These are phyloP conservation scores for Eutypa lata DNA, from an alignment of 2,329 filamentous ascomycete species.

Conservation along the genomic window DNA sequence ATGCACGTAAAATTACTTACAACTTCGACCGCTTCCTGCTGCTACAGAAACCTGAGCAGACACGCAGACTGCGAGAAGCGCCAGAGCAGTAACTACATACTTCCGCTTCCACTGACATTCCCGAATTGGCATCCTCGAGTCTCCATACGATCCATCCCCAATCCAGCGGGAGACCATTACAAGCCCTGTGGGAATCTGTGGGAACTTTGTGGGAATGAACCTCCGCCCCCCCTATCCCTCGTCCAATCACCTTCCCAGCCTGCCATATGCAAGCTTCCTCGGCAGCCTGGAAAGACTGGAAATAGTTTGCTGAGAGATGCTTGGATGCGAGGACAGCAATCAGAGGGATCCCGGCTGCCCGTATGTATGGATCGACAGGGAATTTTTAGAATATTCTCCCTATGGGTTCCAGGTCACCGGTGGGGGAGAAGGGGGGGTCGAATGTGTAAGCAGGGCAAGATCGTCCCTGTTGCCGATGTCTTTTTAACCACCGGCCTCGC, in stretches of 20 bases:
- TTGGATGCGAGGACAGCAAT: too few species aligned
- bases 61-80: too few species aligned
- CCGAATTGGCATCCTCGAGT: background rate
- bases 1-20: background rate
- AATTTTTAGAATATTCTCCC: too few species aligned
- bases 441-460: background rate
- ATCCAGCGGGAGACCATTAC: background rate
- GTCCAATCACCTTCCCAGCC: background rate
- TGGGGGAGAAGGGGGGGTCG: background rate
- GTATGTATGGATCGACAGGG: background rate
- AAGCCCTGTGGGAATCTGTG: background rate
- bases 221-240: background rate
- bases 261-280: background rate
- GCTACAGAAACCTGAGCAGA: too few species aligned
- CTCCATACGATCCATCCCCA: background rate
- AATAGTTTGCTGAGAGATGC: too few species aligned
- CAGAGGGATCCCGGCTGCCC: background rate
- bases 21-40: too few species aligned
- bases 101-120: background rate
- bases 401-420: background rate
- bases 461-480: background rate
- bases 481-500: slow-evolving; percentile 8
- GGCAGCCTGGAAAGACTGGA: too few species aligned
- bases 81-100: too few species aligned
- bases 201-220: background rate